Evolutionary conservation across 2,329 filamentous ascomycete genomes (phyloP).

Genomic region (Malbranchea cinnamomea): DNA sequence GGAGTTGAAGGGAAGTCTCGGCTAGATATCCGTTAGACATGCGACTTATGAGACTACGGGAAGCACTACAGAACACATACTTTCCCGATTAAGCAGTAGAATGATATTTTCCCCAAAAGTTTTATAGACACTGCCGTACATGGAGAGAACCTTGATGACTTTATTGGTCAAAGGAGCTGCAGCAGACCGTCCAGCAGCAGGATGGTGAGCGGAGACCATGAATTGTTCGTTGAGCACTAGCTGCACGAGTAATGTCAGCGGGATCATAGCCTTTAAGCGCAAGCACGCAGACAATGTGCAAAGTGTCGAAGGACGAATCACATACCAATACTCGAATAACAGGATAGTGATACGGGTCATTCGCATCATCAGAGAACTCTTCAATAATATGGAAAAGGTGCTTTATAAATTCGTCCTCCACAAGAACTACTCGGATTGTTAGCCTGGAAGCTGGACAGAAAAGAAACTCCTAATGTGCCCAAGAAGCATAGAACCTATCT

Average conservation of each 20-base stretch:
- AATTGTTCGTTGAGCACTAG: slow-evolving; percentile 97
- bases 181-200: slow-evolving; percentile 20
- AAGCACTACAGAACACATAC: slow-evolving; percentile 16
- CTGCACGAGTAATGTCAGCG: slow-evolving; percentile 32
- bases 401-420: slow-evolving; percentile 65
- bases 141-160: slow-evolving; percentile 78
- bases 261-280: neutral
- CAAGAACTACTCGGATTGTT: slow-evolving; percentile 5
- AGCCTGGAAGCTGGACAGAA: too few species aligned
- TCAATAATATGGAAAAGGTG: slow-evolving; percentile 82
- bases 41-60: slow-evolving; percentile 9
- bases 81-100: slow-evolving; percentile 82
- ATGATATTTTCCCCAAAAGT: slow-evolving; percentile 98
- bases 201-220: slow-evolving; percentile 60
- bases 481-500: too few species aligned
- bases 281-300: neutral
- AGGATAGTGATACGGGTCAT: slow-evolving; percentile 91
- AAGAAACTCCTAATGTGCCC: too few species aligned
- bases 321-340: slow-evolving; percentile 81
- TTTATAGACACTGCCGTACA: slow-evolving; percentile 66
- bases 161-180: slow-evolving; percentile 62
- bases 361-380: slow-evolving; percentile 66
- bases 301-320: slow-evolving; percentile 8
- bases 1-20: slow-evolving; percentile 80
- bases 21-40: slow-evolving; percentile 25